A percentile compares a stretch with the other conserved stretches of the same genome.
These are phyloP conservation scores for Aspergillus sp. DNA, from an alignment of 2,329 filamentous ascomycete species.

Conservation along the genomic window DNA sequence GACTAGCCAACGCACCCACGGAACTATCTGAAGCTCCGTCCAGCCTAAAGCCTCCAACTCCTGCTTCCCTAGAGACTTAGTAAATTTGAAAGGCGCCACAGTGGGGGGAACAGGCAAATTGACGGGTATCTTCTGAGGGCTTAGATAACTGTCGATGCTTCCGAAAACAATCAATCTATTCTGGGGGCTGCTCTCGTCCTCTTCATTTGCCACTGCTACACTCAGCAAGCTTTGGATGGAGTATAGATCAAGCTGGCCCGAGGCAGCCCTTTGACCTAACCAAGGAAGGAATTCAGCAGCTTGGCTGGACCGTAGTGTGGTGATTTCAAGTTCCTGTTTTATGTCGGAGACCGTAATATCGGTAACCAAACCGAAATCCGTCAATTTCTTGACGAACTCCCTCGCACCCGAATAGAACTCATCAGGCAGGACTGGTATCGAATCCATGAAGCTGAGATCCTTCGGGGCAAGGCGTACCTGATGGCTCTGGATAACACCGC, in stretches of 20 bases:
- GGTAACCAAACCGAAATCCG: slow-evolving; percentile 81
- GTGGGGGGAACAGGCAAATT: slow-evolving; percentile 76
- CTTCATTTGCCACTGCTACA: slow-evolving; percentile 63
- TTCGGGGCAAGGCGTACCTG: slow-evolving; percentile 75
- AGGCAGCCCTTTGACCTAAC: slow-evolving; percentile 71
- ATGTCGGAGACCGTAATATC: slow-evolving; percentile 87
- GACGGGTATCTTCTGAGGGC: slow-evolving; percentile 75
- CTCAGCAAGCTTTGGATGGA: slow-evolving; percentile 72
- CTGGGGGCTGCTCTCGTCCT: slow-evolving; percentile 57
- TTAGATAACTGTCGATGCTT: slow-evolving; percentile 73
- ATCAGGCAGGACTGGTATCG: slow-evolving; percentile 81
- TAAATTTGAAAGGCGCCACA: slow-evolving; percentile 83
- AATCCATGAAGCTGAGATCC: slow-evolving; percentile 77
- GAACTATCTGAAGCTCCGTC: slow-evolving; percentile 78
- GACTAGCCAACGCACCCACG: slow-evolving; percentile 83
- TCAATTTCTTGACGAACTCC: slow-evolving; percentile 77
- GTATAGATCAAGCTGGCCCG: slow-evolving; percentile 69
- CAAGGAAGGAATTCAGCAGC: slow-evolving; percentile 81
- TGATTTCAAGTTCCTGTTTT: slow-evolving; percentile 75
- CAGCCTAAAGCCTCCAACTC: slow-evolving; percentile 83
- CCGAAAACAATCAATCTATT: slow-evolving; percentile 76
- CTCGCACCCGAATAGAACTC: slow-evolving; percentile 67
- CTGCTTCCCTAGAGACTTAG: slow-evolving; percentile 63
- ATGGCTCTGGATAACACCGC: slow-evolving; percentile 81
- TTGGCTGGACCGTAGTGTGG: slow-evolving; percentile 76